phyloP scores from a whole-genome alignment of 768 basidiomycete genomes.

The Russula sp. region DNA sequence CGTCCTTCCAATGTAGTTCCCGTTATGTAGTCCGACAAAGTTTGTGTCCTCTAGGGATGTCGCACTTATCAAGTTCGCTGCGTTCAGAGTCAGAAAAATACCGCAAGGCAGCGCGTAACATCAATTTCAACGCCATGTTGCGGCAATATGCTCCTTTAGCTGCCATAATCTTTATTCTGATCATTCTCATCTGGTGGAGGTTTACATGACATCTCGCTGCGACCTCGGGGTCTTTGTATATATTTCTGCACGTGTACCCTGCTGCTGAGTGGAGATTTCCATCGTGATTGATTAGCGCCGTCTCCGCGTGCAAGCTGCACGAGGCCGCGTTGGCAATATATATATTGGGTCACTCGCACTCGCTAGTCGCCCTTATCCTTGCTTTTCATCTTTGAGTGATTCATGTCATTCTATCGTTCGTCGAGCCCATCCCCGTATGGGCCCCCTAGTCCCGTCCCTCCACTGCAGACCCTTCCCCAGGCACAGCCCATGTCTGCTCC shows the following conservation, averaged over 20 bases:
- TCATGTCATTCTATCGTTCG: constrained; percentile 21
- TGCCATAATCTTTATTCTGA: constrained; percentile 69
- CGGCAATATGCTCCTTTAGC: constrained; percentile 94
- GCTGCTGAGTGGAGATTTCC: constrained; percentile 6
- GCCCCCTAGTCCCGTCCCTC: constrained; percentile 22
- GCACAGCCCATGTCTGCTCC: constrained; percentile 20
- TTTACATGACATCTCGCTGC: constrained; percentile 42
- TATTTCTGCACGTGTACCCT: constrained; percentile 9
- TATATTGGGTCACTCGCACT: constrained; percentile 1
- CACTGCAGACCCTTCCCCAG: not conserved
- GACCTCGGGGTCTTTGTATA: constrained; percentile 4
- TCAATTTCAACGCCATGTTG: constrained; percentile 90
- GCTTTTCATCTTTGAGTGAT: constrained; percentile 4
- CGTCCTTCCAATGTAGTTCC: constrained; percentile 29
- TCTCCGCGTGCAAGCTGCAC: not conserved
- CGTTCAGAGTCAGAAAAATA: constrained; percentile 97
- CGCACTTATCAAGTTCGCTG: constrained; percentile 88
- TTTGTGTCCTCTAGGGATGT: constrained; percentile 66
- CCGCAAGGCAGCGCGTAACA: constrained; percentile 88
- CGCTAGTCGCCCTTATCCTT: constrained; percentile 1
- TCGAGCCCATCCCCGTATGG: constrained; percentile 14
- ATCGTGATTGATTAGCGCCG: constrained; percentile 8
- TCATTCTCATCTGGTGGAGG: constrained; percentile 76
- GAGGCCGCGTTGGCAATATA: constrained; percentile 15
- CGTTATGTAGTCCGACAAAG: not conserved